Conservation (phyloP, 2,329 filamentous ascomycete species). For the Colletotrichum echinochloae region DNA sequence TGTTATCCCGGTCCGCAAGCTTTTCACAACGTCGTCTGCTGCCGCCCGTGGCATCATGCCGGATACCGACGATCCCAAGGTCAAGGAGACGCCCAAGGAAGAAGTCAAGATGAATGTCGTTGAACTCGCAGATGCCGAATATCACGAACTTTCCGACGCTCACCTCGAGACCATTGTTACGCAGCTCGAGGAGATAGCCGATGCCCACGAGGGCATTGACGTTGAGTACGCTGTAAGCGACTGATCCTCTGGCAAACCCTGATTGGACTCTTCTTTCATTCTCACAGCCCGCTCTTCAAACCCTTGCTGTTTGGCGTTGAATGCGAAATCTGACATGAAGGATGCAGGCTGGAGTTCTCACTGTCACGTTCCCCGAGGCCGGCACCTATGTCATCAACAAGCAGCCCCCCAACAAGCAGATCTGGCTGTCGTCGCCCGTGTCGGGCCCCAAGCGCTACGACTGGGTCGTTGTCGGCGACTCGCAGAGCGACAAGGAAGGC, state of each 20-base stretch:
- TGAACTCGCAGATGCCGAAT: conserved; percentile 76
- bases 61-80: conserved; percentile 65
- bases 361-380: conserved; percentile 73
- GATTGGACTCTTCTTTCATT: background rate
- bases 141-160: conserved; percentile 80
- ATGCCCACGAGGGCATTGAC: conserved; percentile 80
- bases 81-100: conserved; percentile 56
- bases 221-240: conserved; percentile 86
- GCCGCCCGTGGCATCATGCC: conserved; percentile 67
- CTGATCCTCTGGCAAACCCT: too few relatives aligned
- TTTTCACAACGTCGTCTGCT: conserved; percentile 48
- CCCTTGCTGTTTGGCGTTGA: background rate
- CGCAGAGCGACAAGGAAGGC: conserved; percentile 83
- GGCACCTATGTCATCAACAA: conserved; percentile 98
- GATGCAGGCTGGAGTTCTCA: conserved; percentile 84
- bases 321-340: background rate
- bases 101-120: conserved; percentile 61
- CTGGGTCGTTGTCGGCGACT: conserved; percentile 81
- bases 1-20: conserved; percentile 42
- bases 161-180: conserved; percentile 73
- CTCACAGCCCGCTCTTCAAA: background rate
- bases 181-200: conserved; percentile 79
- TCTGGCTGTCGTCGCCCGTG: conserved; percentile 93
- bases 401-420: conserved; percentile 96
- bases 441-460: conserved; percentile 96